These are phyloP conservation scores for Citrus reticulata DNA, from an alignment of 345 rosid genomes.

Conservation along the genomic window DNA sequence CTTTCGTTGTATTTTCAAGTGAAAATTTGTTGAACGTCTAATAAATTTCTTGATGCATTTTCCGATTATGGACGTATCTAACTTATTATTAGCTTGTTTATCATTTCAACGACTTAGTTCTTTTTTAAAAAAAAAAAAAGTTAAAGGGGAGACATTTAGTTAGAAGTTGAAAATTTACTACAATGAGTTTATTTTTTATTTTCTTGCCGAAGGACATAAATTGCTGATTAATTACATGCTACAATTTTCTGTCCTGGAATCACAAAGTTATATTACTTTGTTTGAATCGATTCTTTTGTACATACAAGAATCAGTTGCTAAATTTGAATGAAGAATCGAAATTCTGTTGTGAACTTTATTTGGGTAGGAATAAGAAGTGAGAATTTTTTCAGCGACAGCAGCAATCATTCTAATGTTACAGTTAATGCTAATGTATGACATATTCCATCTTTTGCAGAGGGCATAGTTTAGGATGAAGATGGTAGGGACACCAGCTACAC, in stretches of 20 bases:
- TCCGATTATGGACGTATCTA: neutral
- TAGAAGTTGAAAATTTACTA: neutral
- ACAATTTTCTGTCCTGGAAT: neutral
- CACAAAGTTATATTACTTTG: neutral
- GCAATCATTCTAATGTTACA: neutral
- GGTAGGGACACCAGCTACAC: constrained; percentile 73
- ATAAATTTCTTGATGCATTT: neutral
- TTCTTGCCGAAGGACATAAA: neutral
- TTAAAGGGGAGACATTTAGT: neutral
- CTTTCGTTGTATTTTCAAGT: neutral
- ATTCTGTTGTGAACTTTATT: neutral
- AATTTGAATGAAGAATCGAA: neutral
- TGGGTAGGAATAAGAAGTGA: neutral
- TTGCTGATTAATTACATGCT: neutral
- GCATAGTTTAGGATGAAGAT: constrained; percentile 26
- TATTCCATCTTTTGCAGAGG: constrained; percentile 9
- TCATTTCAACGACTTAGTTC: too few relatives aligned
- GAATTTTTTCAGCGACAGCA: neutral
- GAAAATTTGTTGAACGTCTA: constrained; percentile 1
- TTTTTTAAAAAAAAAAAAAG: too few relatives aligned
- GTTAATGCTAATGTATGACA: neutral
- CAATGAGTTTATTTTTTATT: too few relatives aligned
- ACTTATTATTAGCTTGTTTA: too few relatives aligned
- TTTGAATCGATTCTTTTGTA: neutral
- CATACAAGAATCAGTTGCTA: neutral